A percentile compares a stretch with the other conserved stretches of the same genome.
Conservation (phyloP, 768 basidiomycete species). For the Pisolithus sp. region DNA sequence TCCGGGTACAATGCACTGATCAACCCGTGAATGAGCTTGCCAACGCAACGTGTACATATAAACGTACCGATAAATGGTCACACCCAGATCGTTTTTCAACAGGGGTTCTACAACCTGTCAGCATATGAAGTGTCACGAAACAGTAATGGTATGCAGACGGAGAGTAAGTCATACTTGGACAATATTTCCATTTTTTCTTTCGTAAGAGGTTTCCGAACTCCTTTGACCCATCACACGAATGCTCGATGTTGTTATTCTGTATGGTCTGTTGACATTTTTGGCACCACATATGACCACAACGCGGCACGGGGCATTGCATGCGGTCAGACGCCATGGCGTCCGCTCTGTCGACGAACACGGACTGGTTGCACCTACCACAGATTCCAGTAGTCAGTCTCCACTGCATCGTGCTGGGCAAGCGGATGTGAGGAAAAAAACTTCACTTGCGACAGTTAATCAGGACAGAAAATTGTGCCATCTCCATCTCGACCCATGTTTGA, state of each 20-base stretch:
- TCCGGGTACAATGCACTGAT: slow-evolving; percentile 47
- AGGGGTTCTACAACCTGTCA: slow-evolving; percentile 40
- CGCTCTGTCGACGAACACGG: slow-evolving; percentile 44
- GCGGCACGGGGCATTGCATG: slow-evolving; percentile 43
- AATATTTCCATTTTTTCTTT: slow-evolving; percentile 53
- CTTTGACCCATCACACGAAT: slow-evolving; percentile 52
- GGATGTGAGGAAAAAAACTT: slow-evolving; percentile 6
- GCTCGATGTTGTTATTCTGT: slow-evolving; percentile 30
- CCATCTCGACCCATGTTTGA: slow-evolving; percentile 39
- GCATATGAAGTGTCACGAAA: background rate
- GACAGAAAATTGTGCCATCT: slow-evolving; percentile 37
- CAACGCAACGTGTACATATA: background rate
- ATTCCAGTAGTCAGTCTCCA: background rate
- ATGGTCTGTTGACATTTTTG: slow-evolving; percentile 46
- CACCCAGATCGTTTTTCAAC: slow-evolving; percentile 48
- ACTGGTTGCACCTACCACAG: slow-evolving; percentile 40
- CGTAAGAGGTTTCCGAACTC: slow-evolving; percentile 49
- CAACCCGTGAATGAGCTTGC: background rate
- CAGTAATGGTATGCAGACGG: background rate
- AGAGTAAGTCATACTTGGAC: slow-evolving; percentile 39
- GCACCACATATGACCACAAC: slow-evolving; percentile 54
- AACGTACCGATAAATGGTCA: slow-evolving; percentile 52
- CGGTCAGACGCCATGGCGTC: slow-evolving; percentile 38
- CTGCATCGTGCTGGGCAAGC: too few species aligned
- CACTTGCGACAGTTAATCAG: slow-evolving; percentile 46